These are phyloP conservation scores for Hyparrhenia diplandra DNA, from an alignment of 176 grass and related monocot species.

Conservation along the genomic window DNA sequence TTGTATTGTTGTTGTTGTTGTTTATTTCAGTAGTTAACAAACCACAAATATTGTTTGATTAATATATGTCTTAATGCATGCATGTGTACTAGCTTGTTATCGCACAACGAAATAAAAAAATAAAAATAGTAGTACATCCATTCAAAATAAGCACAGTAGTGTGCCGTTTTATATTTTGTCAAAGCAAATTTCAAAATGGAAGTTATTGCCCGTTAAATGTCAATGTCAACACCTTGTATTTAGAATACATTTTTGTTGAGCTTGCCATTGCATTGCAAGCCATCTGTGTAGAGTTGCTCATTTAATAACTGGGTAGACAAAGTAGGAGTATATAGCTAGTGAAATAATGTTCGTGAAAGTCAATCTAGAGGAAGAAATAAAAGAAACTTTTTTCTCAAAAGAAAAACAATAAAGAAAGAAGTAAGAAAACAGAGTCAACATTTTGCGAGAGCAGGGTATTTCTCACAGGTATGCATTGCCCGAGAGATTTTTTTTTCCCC, in stretches of 20 bases:
- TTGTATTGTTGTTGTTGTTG: not conserved
- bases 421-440: not conserved
- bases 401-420: not conserved
- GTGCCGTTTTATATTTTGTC: not conserved
- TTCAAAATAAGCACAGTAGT: not conserved
- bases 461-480: not conserved
- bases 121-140: not conserved
- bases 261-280: not conserved
- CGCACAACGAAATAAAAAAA: not conserved
- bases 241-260: not conserved
- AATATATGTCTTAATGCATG: not conserved
- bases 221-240: not conserved
- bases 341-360: not conserved
- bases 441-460: not conserved
- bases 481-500: not conserved
- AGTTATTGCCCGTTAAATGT: not conserved
- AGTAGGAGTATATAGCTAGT: not conserved
- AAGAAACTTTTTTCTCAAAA: too few relatives aligned
- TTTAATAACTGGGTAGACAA: not conserved
- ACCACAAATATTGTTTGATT: not conserved
- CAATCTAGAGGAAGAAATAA: not conserved
- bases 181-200: not conserved
- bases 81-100: not conserved
- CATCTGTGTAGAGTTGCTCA: not conserved
- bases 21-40: not conserved